Evolutionary conservation across 768 basidiomycete genomes (phyloP), one percentile per base, ranked within the genome.

Genomic region (Strobilomyces dryophilus): DNA sequence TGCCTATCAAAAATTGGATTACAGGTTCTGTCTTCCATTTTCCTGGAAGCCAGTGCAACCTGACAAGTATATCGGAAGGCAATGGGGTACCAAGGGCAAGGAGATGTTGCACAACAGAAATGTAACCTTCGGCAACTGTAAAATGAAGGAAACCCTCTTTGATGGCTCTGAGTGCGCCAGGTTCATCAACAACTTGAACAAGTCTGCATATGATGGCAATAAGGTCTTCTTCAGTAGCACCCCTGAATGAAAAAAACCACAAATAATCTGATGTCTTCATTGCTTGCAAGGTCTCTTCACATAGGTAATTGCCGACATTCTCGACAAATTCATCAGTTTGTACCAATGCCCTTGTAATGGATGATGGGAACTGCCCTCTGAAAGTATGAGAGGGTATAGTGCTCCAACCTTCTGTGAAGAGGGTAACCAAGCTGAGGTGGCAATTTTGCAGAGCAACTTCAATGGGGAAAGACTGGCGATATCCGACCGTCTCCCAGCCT

Each of bases 371-470:
- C 5, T 2, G 3, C 8, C 20, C 8, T 39, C 29, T 24, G 21
- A 54, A 54, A 37, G 39, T 32, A 26, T 45, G n/a, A 18, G 21
- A n/a, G 12, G 53, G 49, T 11, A 54, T n/a, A 20, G 35, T 14
- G 31, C 43, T 45, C 14, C 53, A 43, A 32, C 26, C 43, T 8
- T 39, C 31, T 12, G 52, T 35, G 4, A 52, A 52, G 21, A 14
- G 35, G 1, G 27, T 27, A 5, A 29, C 40, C 41, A 52, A 29
- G 5, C 8, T 9, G 10, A 31, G 18, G 29, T 53, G 41, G 3
- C 5, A 8, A 37, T 36, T 10, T 5, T 8, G 20, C 10, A 44
- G 21, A 21, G 29, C 53, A 17, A 44, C 49, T 12, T 45, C 50
- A 3, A 45, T 45, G 18, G 36, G 53, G 1, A 54, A 44, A 20